Evolutionary conservation across 2,329 filamentous ascomycete species (phyloP).

Genomic region (Coleophoma cylindrospora): DNA sequence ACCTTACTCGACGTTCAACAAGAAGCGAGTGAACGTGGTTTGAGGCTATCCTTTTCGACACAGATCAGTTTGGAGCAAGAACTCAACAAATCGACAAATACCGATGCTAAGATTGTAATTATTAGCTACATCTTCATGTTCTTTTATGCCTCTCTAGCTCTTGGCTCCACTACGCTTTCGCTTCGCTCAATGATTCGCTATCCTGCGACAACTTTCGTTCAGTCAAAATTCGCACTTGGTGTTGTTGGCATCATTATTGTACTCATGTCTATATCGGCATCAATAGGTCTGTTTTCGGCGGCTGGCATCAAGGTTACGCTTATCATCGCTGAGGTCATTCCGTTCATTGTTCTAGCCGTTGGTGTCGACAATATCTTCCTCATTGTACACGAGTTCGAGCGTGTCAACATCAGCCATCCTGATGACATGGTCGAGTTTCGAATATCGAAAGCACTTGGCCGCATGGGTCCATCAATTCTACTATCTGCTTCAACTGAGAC

Average conservation of each 20-base stretch:
- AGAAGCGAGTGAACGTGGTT: conserved; percentile 71
- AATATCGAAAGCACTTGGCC: conserved; percentile 81
- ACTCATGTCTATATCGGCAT: conserved; percentile 93
- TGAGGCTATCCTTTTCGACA: conserved; percentile 89
- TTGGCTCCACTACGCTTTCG: conserved; percentile 82
- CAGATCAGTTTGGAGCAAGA: conserved; percentile 95
- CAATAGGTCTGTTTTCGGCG: conserved; percentile 91
- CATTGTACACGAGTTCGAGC: conserved; percentile 96
- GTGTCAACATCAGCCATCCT: conserved; percentile 86
- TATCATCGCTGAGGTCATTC: conserved; percentile 98
- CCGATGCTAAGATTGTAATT: conserved; percentile 92
- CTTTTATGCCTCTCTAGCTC: conserved; percentile 85
- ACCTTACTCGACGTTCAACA: conserved; percentile 72
- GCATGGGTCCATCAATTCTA: conserved; percentile 95
- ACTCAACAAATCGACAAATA: conserved; percentile 96
- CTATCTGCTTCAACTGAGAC: conserved; percentile 95
- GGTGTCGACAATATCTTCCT: conserved; percentile 99
- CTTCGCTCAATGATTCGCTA: conserved; percentile 74
- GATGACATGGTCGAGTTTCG: conserved; percentile 84
- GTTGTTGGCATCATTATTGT: conserved; percentile 93
- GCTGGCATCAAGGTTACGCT: conserved; percentile 88
- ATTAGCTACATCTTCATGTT: conserved; percentile 99
- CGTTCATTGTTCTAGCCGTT: conserved; percentile 92
- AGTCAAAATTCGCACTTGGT: conserved; percentile 96
- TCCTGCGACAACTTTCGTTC: conserved; percentile 78